These are phyloP conservation scores for Diplodia seriata DNA, from an alignment of 2,329 filamentous ascomycete species.

Conservation along the genomic window DNA sequence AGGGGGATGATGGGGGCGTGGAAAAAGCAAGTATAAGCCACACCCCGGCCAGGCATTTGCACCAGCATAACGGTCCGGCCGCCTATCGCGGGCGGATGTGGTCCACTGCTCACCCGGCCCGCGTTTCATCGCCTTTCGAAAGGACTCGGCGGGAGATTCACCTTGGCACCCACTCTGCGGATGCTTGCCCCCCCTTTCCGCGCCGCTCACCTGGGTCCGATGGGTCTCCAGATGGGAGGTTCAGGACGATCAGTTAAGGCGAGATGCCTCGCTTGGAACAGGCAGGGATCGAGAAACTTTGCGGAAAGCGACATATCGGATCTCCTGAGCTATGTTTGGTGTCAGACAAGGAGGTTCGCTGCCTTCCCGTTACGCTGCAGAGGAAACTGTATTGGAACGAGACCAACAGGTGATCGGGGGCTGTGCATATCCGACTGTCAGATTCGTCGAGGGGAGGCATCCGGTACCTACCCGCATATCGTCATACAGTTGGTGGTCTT, in stretches of 20 bases:
- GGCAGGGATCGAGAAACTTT: background rate
- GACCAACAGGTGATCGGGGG: background rate
- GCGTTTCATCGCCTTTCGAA: background rate
- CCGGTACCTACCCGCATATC: background rate
- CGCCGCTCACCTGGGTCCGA: background rate
- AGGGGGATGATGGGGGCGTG: background rate
- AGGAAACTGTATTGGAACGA: no score
- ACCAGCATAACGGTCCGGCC: conserved; percentile 19
- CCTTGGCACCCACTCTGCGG: background rate
- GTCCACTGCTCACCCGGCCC: background rate
- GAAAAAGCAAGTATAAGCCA: background rate
- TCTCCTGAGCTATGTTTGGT: conserved; percentile 4
- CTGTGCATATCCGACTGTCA: conserved; percentile 1
- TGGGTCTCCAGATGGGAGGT: background rate
- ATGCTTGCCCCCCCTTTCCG: background rate
- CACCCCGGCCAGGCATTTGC: background rate
- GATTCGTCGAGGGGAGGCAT: background rate
- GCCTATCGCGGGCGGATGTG: conserved; percentile 2
- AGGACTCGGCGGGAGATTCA: background rate
- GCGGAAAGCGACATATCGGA: conserved; percentile 7
- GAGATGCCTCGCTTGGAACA: background rate
- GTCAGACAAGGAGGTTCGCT: background rate
- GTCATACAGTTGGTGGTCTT: background rate
- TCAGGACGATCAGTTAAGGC: background rate
- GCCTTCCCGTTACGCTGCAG: background rate